A percentile compares a stretch with the other conserved stretches of the same genome.
phyloP scores from a whole-genome alignment of 1,139 yeast genomes.

The Debaryomycetaceae sp. region DNA sequence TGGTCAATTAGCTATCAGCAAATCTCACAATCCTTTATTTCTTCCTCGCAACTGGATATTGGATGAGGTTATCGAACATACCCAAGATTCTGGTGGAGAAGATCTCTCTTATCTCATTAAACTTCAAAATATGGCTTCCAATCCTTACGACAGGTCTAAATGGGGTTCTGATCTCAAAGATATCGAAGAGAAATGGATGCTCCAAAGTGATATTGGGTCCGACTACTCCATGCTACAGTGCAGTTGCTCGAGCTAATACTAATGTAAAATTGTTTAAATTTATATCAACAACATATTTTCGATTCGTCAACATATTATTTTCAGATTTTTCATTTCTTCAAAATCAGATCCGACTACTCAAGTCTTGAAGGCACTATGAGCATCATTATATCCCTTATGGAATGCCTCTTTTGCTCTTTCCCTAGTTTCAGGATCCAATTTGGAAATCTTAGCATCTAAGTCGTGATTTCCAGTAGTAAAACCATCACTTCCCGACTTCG shows the following conservation, averaged over 20 bases:
- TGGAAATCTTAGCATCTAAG: conserved; percentile 31
- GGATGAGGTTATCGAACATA: conserved; percentile 68
- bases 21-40: conserved; percentile 66
- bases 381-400: conserved; percentile 35
- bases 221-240: conserved; percentile 58
- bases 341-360: conserved; percentile 1
- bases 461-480: conserved; percentile 34
- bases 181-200: conserved; percentile 52
- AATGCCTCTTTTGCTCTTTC: conserved; percentile 38
- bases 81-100: conserved; percentile 33
- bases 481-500: conserved; percentile 7
- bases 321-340: too few species aligned
- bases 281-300: too few species aligned
- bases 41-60: conserved; percentile 84
- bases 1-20: conserved; percentile 39
- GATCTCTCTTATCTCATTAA: conserved; percentile 46
- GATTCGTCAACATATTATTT: too few species aligned
- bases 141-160: conserved; percentile 54
- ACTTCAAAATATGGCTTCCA: conserved; percentile 55
- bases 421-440: conserved; percentile 31
- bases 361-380: conserved; percentile 23
- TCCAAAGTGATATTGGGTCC: conserved; percentile 43
- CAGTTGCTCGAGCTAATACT: conserved; percentile 55
- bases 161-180: conserved; percentile 69
- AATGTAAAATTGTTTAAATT: not conserved